Evolutionary conservation across 306 rosid genomes (phyloP).

Genomic region (Neltuma alba): DNA sequence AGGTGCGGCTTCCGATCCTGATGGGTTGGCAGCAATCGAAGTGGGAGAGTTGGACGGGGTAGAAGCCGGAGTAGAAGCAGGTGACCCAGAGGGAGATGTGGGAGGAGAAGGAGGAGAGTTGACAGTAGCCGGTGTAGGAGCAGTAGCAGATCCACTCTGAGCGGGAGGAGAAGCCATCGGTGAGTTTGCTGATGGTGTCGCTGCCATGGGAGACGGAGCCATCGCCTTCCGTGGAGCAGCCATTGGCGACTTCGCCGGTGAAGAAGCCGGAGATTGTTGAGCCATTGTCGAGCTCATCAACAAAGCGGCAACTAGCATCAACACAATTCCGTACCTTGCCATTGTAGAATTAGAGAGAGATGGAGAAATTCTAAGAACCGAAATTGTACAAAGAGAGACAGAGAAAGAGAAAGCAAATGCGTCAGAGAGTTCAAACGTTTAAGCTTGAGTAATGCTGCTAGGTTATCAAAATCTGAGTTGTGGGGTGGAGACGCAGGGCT

Average conservation of each 20-base stretch:
- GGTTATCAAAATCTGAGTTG: not conserved
- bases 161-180: conserved; percentile 34
- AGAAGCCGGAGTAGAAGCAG: conserved; percentile 25
- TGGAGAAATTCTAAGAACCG: not conserved
- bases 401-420: not conserved
- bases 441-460: not conserved
- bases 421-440: not conserved
- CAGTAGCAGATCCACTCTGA: conserved; percentile 30
- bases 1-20: conserved; percentile 37
- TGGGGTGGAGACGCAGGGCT: not conserved
- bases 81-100: conserved; percentile 23
- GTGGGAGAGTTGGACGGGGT: conserved; percentile 42
- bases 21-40: conserved; percentile 26
- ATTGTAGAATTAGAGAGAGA: conserved; percentile 24
- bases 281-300: conserved; percentile 42
- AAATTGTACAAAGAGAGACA: not conserved
- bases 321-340: conserved; percentile 41
- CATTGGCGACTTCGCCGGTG: conserved; percentile 36
- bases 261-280: conserved; percentile 50
- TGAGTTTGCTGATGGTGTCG: conserved; percentile 27
- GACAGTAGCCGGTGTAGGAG: conserved; percentile 40
- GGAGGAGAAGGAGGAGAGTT: conserved; percentile 53
- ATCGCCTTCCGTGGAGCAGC: conserved; percentile 4
- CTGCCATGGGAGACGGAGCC: conserved; percentile 19
- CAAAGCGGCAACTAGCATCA: conserved; percentile 44